Percentiles rank a stretch among this genome's conserved stretches.
Evolutionary conservation across 805 yeast species (phyloP).

Genomic region (Candida odintsovae): DNA sequence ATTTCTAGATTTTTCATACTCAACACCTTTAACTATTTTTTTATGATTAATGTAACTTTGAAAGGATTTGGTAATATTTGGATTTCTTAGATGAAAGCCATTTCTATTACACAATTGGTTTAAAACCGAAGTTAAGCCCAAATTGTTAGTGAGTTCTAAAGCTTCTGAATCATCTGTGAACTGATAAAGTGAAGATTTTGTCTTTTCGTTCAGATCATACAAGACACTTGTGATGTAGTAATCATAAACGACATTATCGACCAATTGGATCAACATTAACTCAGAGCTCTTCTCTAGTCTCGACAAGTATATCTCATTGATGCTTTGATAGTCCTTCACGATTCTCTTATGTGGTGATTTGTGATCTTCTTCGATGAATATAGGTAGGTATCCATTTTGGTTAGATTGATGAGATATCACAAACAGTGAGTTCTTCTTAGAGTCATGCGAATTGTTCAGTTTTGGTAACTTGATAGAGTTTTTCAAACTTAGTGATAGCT

Average conservation of each 20-base stretch:
- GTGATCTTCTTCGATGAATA: conserved; percentile 45
- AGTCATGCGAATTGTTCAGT: conserved; percentile 11
- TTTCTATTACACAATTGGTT: conserved; percentile 25
- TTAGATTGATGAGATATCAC: conserved; percentile 45
- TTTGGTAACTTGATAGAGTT: conserved; percentile 39
- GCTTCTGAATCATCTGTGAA: conserved; percentile 8
- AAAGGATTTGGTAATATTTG: conserved; percentile 19
- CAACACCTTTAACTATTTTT: conserved; percentile 7
- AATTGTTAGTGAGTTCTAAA: conserved; percentile 4
- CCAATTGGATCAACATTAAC: conserved; percentile 30
- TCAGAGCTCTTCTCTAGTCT: conserved; percentile 29
- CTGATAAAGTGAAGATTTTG: conserved; percentile 22
- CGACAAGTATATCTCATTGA: conserved; percentile 31
- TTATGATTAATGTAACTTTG: conserved; percentile 3
- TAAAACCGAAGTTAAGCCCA: conserved; percentile 13
- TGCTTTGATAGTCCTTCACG: conserved; percentile 31
- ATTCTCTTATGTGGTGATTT: conserved; percentile 27
- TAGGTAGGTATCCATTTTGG: conserved; percentile 45
- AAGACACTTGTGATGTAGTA: conserved; percentile 37
- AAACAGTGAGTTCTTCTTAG: conserved; percentile 30
- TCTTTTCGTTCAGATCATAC: conserved; percentile 14
- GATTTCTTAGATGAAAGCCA: conserved; percentile 33
- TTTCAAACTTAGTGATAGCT: conserved; percentile 41
- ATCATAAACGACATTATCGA: conserved; percentile 46
- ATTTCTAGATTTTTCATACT: conserved; percentile 15